phyloP scores from a whole-genome alignment of 805 yeast species.

The Hanseniaspora clermontiae region DNA sequence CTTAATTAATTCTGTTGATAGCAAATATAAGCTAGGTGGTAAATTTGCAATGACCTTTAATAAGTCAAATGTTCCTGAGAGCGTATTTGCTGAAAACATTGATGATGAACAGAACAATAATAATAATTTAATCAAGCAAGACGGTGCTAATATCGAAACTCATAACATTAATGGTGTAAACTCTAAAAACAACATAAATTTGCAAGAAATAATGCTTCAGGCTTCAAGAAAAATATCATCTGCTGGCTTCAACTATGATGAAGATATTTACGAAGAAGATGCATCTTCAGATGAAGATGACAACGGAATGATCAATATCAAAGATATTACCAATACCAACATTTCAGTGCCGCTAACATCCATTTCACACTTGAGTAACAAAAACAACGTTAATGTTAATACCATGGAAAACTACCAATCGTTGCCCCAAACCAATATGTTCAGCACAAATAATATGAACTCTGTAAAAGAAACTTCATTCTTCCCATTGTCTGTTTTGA shows the following conservation, averaged over 20 bases:
- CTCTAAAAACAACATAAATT: conserved; percentile 13
- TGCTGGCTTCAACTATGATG: background rate
- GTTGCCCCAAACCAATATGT: conserved; percentile 2
- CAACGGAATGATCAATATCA: conserved; percentile 15
- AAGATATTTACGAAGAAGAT: conserved; percentile 13
- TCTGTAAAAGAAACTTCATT: background rate
- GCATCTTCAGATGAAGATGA: conserved; percentile 20
- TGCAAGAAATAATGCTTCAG: conserved; percentile 6
- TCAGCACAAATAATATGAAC: conserved; percentile 2
- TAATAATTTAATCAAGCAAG: background rate
- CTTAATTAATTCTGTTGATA: conserved; percentile 63
- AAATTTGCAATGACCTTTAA: conserved; percentile 50
- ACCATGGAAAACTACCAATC: conserved; percentile 1
- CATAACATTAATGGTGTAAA: conserved; percentile 1
- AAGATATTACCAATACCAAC: conserved; percentile 9
- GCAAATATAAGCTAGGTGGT: conserved; percentile 82
- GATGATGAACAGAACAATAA: conserved; percentile 13
- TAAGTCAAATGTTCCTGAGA: conserved; percentile 11
- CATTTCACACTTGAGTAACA: background rate
- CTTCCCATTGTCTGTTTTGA: conserved; percentile 8
- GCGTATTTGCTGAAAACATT: conserved; percentile 16
- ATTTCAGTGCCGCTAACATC: conserved; percentile 6
- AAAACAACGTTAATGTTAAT: background rate
- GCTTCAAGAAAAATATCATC: conserved; percentile 1
- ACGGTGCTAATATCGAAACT: background rate